phyloP scores from a whole-genome alignment of 2,329 filamentous ascomycete genomes.

The Neonectria hederae region DNA sequence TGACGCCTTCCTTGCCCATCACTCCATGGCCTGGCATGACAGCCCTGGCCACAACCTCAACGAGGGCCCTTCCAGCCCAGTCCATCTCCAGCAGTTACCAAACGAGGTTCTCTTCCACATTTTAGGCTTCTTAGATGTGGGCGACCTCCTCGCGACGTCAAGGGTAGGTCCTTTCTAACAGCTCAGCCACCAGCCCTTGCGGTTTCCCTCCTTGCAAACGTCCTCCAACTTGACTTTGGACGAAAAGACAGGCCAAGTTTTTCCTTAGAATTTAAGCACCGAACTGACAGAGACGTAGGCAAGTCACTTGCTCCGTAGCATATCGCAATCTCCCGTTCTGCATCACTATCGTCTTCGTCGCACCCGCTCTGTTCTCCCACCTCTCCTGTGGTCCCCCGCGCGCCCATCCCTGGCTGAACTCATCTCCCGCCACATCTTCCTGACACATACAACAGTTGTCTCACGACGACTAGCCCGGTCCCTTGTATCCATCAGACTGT shows the following conservation, averaged over 20 bases:
- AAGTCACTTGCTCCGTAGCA: constrained; percentile 67
- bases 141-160: constrained; percentile 64
- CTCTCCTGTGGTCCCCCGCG: constrained; percentile 64
- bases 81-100: constrained; percentile 56
- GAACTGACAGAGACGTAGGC: constrained; percentile 54
- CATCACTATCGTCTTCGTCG: constrained; percentile 69
- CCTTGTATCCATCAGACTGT: constrained; percentile 72
- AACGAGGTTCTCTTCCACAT: constrained; percentile 67
- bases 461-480: constrained; percentile 71
- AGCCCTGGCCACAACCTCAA: neutral
- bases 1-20: constrained; percentile 7
- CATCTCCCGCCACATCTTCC: constrained; percentile 71
- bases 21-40: neutral
- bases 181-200: neutral
- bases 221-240: neutral
- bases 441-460: constrained; percentile 72
- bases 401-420: constrained; percentile 70
- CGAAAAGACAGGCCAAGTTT: neutral
- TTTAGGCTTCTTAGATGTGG: constrained; percentile 65
- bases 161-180: constrained; percentile 56
- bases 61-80: constrained; percentile 5
- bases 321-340: constrained; percentile 72
- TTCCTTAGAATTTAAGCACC: constrained; percentile 11
- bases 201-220: neutral
- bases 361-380: constrained; percentile 63